phyloP scores from a whole-genome alignment of 129 eudicot genomes.

The Chrysanthemum lavandulifolium region DNA sequence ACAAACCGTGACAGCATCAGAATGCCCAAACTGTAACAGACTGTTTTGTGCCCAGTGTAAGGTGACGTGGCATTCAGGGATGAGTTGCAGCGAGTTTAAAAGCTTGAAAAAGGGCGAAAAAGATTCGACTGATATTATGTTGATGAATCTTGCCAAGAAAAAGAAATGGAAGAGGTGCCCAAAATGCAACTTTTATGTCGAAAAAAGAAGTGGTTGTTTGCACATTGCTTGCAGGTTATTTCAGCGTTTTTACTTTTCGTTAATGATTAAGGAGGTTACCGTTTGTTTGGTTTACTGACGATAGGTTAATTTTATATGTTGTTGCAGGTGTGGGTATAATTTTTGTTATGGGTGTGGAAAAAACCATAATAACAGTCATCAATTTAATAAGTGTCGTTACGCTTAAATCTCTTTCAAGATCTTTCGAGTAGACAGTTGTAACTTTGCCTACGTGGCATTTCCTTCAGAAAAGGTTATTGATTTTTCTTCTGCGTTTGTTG shows the following conservation, averaged over 20 bases:
- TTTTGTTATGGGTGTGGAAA: slow-evolving; percentile 56
- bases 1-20: slow-evolving; percentile 25
- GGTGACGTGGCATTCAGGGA: slow-evolving; percentile 51
- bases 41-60: slow-evolving; percentile 53
- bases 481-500: no score
- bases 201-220: slow-evolving; percentile 49
- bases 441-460: no score
- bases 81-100: slow-evolving; percentile 39
- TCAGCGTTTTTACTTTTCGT: background rate
- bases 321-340: slow-evolving; percentile 47
- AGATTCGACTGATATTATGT: slow-evolving; percentile 32
- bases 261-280: background rate
- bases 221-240: slow-evolving; percentile 55
- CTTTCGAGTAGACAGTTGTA: no score
- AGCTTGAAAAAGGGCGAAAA: slow-evolving; percentile 30
- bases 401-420: no score
- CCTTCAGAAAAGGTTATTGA: no score
- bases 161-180: slow-evolving; percentile 57
- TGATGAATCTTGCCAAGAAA: slow-evolving; percentile 39
- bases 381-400: no score
- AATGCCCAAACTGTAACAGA: slow-evolving; percentile 51
- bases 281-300: background rate
- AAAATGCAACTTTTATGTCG: slow-evolving; percentile 41
- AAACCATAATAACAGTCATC: no score
- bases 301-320: background rate